Base-by-base conservation (phyloP, 1,139 yeast species). In the Wickerhamomyces sp. region DNA sequence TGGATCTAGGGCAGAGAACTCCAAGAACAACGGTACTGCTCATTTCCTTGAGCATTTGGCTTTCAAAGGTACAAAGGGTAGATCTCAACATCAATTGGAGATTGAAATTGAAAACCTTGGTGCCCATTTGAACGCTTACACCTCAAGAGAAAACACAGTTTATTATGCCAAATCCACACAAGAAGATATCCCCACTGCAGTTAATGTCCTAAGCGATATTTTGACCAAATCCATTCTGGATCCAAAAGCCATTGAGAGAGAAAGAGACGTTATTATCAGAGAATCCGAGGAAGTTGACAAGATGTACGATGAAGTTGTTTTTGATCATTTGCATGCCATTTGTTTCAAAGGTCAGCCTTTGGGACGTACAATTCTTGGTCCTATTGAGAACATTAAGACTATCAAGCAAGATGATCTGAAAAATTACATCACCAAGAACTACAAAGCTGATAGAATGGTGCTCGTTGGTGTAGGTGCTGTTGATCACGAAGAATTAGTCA, bases 211-310 rank as follows among this genome's bases (percentile, higher is more conserved):
- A 39, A 73, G 94, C 46, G 99, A 91, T 57, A 84, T 91, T 50
- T 68, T 93, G 46, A 93, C 96, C 25, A 75, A 78, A 58, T 87
- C 96, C 7, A 82, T 76, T 52, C 71, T 91, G 42, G 96, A 87
- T 39, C 77, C 76, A 36, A 59, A 70, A 38, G 96, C 98, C 24
- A 84, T 91, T 40, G 96, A 91, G 60, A 83, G 91, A 51, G 99
- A 91, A 64, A 77, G 97, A 49, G 95, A 91, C 46, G 99, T 91
- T 26, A 91, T 91, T 45, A 77, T 91, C 44, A 84, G 96, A 57
- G 99, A 91, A 62, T 78, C 93, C 51, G 98, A 93, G 60, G 98
- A 91, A 62, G 97, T 91, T 39, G 97, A 89, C 60, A 91, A 89
- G 64, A 88, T 87, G 93, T 85, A 86, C 57, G 98, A 91, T 58